Conservation (phyloP, 2,329 filamentous ascomycete species). For the Herpotrichia juniperi region DNA sequence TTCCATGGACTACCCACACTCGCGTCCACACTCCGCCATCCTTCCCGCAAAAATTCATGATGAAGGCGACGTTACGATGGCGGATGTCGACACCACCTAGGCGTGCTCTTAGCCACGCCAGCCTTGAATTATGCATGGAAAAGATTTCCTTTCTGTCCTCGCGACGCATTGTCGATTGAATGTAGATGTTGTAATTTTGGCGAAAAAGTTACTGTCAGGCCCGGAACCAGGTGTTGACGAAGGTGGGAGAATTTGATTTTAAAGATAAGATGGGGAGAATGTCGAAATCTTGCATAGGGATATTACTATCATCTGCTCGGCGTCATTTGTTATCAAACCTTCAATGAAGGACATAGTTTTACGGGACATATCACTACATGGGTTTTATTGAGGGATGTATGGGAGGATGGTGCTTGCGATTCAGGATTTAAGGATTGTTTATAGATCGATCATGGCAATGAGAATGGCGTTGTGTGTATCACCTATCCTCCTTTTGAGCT, state of each 20-base stretch:
- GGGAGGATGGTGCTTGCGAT: neutral
- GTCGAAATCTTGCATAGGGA: neutral
- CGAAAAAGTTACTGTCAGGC: neutral
- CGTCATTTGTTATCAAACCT: neutral
- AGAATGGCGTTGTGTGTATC: neutral
- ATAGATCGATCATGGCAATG: neutral
- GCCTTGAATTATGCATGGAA: no score
- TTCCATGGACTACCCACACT: slow-evolving; percentile 35
- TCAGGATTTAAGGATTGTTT: neutral
- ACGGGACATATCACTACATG: neutral
- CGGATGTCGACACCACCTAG: slow-evolving; percentile 27
- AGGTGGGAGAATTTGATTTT: neutral
- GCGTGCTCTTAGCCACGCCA: slow-evolving; percentile 8
- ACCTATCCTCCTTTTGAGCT: no score
- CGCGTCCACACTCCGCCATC: slow-evolving; percentile 38
- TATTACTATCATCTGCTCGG: neutral
- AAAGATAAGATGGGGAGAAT: neutral
- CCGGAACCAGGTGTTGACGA: neutral
- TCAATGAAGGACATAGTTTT: neutral
- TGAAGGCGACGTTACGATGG: slow-evolving; percentile 39
- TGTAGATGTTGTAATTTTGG: slow-evolving; percentile 3
- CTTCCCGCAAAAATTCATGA: slow-evolving; percentile 26
- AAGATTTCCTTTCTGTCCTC: neutral
- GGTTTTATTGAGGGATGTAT: neutral
- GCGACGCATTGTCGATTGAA: neutral